These are phyloP conservation scores for Termitomyces sp. DNA, from an alignment of 768 basidiomycete genomes.

Conservation along the genomic window DNA sequence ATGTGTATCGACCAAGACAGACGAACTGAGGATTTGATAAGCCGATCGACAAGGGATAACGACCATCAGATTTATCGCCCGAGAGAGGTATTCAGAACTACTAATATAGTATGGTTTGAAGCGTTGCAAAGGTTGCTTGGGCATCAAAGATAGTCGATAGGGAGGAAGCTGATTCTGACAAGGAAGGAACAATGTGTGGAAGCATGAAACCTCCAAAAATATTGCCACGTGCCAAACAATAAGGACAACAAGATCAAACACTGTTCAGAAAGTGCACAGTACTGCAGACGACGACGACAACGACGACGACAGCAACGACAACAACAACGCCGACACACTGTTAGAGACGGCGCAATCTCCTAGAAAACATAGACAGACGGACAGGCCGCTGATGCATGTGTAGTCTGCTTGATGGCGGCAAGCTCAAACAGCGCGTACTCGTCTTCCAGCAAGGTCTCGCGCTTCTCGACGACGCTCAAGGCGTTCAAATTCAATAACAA, in stretches of 20 bases:
- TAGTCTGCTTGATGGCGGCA: constrained; percentile 16
- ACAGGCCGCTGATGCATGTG: not conserved
- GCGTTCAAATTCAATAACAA: constrained; percentile 27
- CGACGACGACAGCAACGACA: not conserved
- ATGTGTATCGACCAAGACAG: not conserved
- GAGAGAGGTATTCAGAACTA: not conserved
- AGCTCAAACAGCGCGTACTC: constrained; percentile 8
- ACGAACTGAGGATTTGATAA: not conserved
- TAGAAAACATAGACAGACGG: not conserved
- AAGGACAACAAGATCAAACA: not conserved
- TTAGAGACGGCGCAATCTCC: not conserved
- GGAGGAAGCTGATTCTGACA: not conserved
- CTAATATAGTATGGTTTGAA: not conserved
- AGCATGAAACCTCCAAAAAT: not conserved
- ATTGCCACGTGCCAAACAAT: not conserved
- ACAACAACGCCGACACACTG: not conserved
- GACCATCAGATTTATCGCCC: not conserved
- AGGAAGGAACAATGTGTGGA: not conserved
- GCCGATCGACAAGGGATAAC: not conserved
- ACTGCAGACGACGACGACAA: not conserved
- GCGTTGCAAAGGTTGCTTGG: not conserved
- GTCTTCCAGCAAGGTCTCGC: constrained; percentile 20
- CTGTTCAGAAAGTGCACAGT: not conserved
- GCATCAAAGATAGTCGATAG: not conserved
- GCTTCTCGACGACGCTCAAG: constrained; percentile 26